phyloP scores from a whole-genome alignment of 768 basidiomycete species.

The Termitomyces sp. region DNA sequence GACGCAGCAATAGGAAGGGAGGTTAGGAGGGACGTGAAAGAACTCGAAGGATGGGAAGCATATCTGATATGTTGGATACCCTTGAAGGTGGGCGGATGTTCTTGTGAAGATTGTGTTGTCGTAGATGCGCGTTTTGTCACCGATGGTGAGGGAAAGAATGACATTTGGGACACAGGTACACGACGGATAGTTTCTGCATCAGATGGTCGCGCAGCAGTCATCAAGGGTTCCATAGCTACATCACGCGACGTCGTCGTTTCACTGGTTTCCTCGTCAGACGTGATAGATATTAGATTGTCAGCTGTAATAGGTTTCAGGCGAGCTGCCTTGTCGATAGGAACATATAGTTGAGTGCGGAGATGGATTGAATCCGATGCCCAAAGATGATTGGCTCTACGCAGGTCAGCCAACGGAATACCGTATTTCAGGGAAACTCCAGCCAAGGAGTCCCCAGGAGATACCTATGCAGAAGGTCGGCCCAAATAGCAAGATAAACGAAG shows the following conservation, averaged over 20 bases:
- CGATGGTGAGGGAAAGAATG: conserved; percentile 51
- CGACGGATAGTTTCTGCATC: conserved; percentile 33
- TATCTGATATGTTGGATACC: conserved; percentile 20
- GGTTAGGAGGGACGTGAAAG: conserved; percentile 40
- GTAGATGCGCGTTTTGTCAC: conserved; percentile 13
- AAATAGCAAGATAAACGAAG: neutral
- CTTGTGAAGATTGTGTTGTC: conserved; percentile 6
- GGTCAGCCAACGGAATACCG: conserved; percentile 76
- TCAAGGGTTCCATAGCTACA: conserved; percentile 1
- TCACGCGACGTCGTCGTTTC: conserved; percentile 15
- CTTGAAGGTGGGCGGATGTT: conserved; percentile 10
- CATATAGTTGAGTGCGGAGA: conserved; percentile 75
- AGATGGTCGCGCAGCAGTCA: conserved; percentile 9
- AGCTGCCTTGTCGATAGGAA: conserved; percentile 64
- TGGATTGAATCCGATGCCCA: conserved; percentile 95
- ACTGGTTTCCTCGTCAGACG: conserved; percentile 17
- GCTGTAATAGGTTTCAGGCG: conserved; percentile 35
- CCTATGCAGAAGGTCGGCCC: conserved; percentile 33
- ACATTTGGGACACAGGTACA: conserved; percentile 46
- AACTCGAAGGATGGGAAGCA: conserved; percentile 27
- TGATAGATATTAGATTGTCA: conserved; percentile 23
- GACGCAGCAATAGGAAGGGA: conserved; percentile 48
- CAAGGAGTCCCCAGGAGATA: conserved; percentile 73
- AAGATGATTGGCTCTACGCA: conserved; percentile 86
- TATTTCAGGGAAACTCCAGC: conserved; percentile 88